Evolutionary conservation across 768 basidiomycete species (phyloP), one percentile per base, ranked within the genome.

Genomic region (Mycena galopus): DNA sequence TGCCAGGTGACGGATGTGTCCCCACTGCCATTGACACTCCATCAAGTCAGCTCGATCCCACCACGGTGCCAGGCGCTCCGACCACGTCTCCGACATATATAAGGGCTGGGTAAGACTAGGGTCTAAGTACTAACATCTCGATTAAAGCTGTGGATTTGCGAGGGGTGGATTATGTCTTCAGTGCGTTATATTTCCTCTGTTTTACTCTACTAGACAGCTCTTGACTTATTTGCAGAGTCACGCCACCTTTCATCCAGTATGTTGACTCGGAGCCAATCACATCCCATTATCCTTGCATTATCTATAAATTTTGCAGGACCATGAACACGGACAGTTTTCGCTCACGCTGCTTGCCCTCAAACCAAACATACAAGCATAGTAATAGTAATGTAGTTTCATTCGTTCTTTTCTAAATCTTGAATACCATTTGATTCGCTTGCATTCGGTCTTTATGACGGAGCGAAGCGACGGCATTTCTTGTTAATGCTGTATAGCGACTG

Each of bases 21-120:
- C 35, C 35, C 35, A 12, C 35, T 12, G 35, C 35, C 35, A 35
- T 35, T 35, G 35, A 58, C 33, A n/a, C 4, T 37, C 57, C 37
- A 58, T 58, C 30, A 58, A 35, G 29, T 58, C 57, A 58, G 57
- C 57, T 58, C 21, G 57, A 27, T 58, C 57, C 57, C 57, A 23
- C 57, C 57, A 58, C 57, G 29, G 32, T 58, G 57, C 57, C 57
- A 58, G 35, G 56, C 56, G 32, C 56, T 57, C 32, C 56, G 21
- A 57, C 30, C 56, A 33, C 56, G 29, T 57, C 56, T 23, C 30
- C 56, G 27, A 35, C 35, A 12, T 35, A 35, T 35, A 6, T 35
- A 35, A 35, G 35, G 35, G 35, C 35, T 35, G 35, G 35, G 35
- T 35, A 35, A 35, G 35, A 35, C 35, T 35, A 35, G 35, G 35